A percentile compares a stretch with the other conserved stretches of the same genome.
Conservation (phyloP, 345 rosid genomes). For the Limnanthes douglasii region DNA sequence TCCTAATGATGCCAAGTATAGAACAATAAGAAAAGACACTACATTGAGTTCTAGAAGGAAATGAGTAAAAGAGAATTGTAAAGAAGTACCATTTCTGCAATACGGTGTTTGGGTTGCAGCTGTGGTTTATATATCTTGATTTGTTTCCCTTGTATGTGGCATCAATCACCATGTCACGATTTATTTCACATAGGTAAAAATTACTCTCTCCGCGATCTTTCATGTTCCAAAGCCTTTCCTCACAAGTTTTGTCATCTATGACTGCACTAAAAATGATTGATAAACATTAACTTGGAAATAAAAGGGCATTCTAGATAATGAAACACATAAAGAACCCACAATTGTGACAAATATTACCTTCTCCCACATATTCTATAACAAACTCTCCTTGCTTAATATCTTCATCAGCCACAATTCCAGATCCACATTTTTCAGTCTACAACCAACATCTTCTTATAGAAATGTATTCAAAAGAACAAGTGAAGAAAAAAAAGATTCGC, state of each 20-base stretch:
- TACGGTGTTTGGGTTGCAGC: conserved; percentile 88
- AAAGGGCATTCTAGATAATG: too few relatives aligned
- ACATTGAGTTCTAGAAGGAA: neutral
- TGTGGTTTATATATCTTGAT: conserved; percentile 92
- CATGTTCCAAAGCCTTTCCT: conserved; percentile 92
- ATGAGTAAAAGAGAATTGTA: conserved; percentile 1
- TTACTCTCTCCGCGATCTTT: conserved; percentile 72
- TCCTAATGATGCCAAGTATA: conserved; percentile 27
- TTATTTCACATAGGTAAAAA: conserved; percentile 87
- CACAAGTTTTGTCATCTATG: conserved; percentile 85
- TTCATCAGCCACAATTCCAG: conserved; percentile 87
- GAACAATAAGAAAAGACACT: neutral
- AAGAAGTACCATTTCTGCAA: conserved; percentile 88
- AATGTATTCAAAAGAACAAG: too few relatives aligned
- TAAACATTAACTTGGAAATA: neutral
- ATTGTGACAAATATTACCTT: conserved; percentile 35
- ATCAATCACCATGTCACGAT: conserved; percentile 89
- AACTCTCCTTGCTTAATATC: conserved; percentile 80
- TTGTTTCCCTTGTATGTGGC: conserved; percentile 93
- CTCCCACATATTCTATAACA: conserved; percentile 95
- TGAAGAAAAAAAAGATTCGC: too few relatives aligned
- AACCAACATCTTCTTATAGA: conserved; percentile 20
- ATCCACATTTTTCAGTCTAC: conserved; percentile 98
- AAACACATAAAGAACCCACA: too few relatives aligned
- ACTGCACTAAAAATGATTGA: conserved; percentile 25